phyloP scores from a whole-genome alignment of 768 basidiomycete genomes.

The Mrakia frigida region DNA sequence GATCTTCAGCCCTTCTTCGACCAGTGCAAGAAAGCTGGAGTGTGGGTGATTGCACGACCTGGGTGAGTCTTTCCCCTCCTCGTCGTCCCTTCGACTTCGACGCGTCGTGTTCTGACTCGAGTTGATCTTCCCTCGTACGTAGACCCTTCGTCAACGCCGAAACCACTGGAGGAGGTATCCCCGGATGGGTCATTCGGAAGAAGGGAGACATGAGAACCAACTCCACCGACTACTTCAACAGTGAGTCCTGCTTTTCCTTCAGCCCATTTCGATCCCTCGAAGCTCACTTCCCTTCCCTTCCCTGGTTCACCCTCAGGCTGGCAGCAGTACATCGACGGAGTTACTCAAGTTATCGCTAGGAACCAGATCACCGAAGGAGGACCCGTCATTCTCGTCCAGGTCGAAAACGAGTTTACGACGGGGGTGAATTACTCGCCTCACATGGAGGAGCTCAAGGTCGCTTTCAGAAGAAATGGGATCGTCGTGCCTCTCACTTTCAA shows the following conservation, averaged over 20 bases:
- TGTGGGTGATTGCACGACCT: constrained; percentile 9
- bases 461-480: constrained; percentile 55
- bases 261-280: neutral
- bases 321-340: constrained; percentile 63
- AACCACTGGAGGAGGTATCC: constrained; percentile 68
- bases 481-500: constrained; percentile 38
- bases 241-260: neutral
- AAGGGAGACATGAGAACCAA: constrained; percentile 67
- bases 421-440: constrained; percentile 39
- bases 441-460: constrained; percentile 58
- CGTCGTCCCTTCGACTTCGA: no score
- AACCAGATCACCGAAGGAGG: constrained; percentile 33
- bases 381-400: constrained; percentile 33
- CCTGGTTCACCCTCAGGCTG: constrained; percentile 50
- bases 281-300: neutral
- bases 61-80: neutral
- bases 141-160: constrained; percentile 68
- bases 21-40: constrained; percentile 4
- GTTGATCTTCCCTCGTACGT: no score
- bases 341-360: constrained; percentile 42
- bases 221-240: constrained; percentile 59
- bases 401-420: constrained; percentile 32
- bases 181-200: constrained; percentile 66
- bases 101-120: neutral
- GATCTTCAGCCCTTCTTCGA: constrained; percentile 20